These are phyloP conservation scores for Phalaenopsis aphrodite DNA, from an alignment of 106 monocot genomes.

Conservation along the genomic window DNA sequence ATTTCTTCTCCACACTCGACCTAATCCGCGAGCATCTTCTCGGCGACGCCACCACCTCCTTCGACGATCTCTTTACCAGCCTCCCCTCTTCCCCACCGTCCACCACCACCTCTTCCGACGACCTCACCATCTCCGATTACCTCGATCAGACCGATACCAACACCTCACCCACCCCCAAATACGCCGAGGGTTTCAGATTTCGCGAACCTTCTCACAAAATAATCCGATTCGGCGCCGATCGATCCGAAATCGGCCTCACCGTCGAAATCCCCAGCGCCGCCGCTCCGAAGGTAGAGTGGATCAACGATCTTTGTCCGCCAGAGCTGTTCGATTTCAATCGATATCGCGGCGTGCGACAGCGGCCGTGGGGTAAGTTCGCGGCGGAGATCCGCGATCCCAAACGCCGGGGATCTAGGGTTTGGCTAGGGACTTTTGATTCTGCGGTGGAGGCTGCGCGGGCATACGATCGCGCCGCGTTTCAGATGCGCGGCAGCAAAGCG, in stretches of 20 bases:
- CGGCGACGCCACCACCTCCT: constrained; percentile 14
- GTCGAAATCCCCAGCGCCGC: constrained; percentile 8
- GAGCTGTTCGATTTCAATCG: constrained; percentile 15
- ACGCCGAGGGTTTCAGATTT: constrained; percentile 5
- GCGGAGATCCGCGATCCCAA: constrained; percentile 70
- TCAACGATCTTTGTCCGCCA: neutral
- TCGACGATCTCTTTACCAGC: neutral
- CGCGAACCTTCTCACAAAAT: constrained; percentile 8
- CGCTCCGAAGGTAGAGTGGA: constrained; percentile 6
- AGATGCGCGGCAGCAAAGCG: constrained; percentile 61
- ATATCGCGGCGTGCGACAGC: constrained; percentile 69
- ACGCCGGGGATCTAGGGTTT: constrained; percentile 51
- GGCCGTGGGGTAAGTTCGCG: constrained; percentile 83
- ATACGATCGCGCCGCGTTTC: constrained; percentile 69
- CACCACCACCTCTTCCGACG: neutral
- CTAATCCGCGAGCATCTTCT: constrained; percentile 31
- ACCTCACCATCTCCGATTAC: constrained; percentile 2
- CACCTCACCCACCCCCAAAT: neutral
- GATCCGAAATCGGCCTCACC: constrained; percentile 4
- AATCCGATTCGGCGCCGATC: constrained; percentile 19
- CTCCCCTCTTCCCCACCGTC: neutral
- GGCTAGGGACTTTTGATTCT: constrained; percentile 73
- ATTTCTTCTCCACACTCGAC: constrained; percentile 11
- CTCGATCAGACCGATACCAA: neutral
- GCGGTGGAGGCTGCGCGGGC: constrained; percentile 66